Base-by-base conservation (phyloP, 768 basidiomycete genomes). In the Gloeostereum incarnatum region DNA sequence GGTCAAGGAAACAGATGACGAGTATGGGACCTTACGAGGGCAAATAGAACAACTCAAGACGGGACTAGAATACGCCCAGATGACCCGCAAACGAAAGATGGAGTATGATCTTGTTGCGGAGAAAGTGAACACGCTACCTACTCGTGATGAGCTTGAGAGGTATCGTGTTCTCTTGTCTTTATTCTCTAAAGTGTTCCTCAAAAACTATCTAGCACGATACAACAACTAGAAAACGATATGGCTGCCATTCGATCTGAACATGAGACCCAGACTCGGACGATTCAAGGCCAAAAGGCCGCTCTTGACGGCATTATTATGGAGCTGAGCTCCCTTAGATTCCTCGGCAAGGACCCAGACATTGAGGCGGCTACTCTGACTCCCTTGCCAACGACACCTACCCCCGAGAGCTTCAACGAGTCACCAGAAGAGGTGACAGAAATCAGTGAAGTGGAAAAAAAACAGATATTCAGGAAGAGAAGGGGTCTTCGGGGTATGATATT, bases 51-150 rank as follows among this genome's bases (percentile, higher is more conserved):
- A 84, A 46, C 69, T 91, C 47, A 90, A 89, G 58, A 65, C 67
- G 14, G 71, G 75, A 3, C 57, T 91, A 41, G 85, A 88, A 46
- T 76, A 87, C 46, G 87, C 83, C 4, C 89, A 91, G 50, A 63
- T 81, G 51, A 62, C 78, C 40, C 75, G 88, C 33, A 68, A 66
- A 42, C 71, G 79, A 39, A 91, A 88, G 63, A 87, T 90, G 47
- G 88, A 91, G 51, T 91, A 91, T 52, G 88, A 91, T 62, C 63
- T 71, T 32, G 72, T 91, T 26, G 74, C 89, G 2, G 89, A 90
- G 59, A 87, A 80, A 54, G 76, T 89, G 34, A 86, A 88, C 49
- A 72, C 75, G 13, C 58, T 90, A 2, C 85, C 87, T 3, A 78
- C 67, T 45, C 67, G 88, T 38, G 78, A 81, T 6, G 89, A 90